Evolutionary conservation across 2,329 filamentous ascomycete species (phyloP), one percentile per base, ranked within the genome.

Genomic region (Sporothrix curviconia): DNA sequence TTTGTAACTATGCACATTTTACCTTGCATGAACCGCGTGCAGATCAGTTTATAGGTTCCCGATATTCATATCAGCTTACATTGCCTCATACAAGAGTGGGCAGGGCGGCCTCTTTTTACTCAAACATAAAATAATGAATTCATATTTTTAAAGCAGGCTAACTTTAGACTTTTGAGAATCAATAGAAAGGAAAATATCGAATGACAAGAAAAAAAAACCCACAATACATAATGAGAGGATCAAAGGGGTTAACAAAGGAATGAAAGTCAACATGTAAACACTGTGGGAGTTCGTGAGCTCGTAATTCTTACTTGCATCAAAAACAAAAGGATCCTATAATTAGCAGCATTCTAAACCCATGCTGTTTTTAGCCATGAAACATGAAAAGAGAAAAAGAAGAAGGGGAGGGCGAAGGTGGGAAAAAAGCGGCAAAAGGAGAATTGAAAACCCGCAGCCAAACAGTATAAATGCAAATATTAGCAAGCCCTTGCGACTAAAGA

Each of bases 231-330:
- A 30, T 4, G 28, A 19, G 11, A 28, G 14, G 19, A 28, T 1
- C 34, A 51, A 43, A 28, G 5, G 43, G 8, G 30, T 7, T 5
- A n/a, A 44, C 7, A 39, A 19, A 34, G 6, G 30, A 19, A 19
- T 32, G 2, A 42, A 36, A 17, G 14, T 22, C 17, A 53, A n/a
- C 37, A 24, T 7, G 32, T 42, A 34, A 42, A 17, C 7, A 15
- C 8, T 51, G 22, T 39, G 47, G 37, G 50, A 53, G n/a, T n/a
- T n/a, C 50, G 50, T 52, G 34, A 40, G 49, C 50, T 43, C 50
- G 15, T 32, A 11, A 42, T 53, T 43, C 25, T 34, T 30, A 40
- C 9, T 32, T 25, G 24, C n/a, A 1, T 17, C 32, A 11, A 30
- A 17, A 15, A 43, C 24, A 42, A 53, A 52, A 53, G 9, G 24